Percentiles rank a stretch among this genome's conserved stretches.
phyloP scores from a whole-genome alignment of 257 asterid genomes.

The Ehretia macrophylla region DNA sequence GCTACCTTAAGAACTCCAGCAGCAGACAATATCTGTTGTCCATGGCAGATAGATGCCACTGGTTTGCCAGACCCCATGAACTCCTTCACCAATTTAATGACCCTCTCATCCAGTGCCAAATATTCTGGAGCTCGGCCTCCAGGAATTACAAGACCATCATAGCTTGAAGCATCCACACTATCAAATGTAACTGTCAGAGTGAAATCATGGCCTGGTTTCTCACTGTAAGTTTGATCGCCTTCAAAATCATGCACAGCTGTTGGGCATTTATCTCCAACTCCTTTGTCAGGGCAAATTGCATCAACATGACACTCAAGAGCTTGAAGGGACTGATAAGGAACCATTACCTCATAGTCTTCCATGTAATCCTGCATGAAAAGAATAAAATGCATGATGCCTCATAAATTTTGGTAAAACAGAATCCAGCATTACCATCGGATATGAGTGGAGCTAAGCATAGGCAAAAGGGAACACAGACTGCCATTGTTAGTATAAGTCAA shows the following conservation, averaged over 20 bases:
- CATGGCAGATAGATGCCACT: constrained; percentile 95
- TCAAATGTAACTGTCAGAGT: constrained; percentile 63
- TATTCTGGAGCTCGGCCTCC: constrained; percentile 99
- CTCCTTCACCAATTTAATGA: constrained; percentile 60
- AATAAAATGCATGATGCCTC: constrained; percentile 8
- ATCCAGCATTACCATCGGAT: constrained; percentile 1
- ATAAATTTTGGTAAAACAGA: constrained; percentile 1
- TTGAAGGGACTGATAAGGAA: constrained; percentile 86
- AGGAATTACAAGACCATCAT: constrained; percentile 90
- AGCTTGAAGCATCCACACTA: constrained; percentile 52
- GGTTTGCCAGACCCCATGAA: constrained; percentile 83
- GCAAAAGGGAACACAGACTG: neutral
- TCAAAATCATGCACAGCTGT: constrained; percentile 96
- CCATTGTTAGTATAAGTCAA: no score
- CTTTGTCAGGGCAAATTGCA: constrained; percentile 81
- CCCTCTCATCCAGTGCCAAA: constrained; percentile 66
- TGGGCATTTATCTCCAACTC: constrained; percentile 65
- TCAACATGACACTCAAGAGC: constrained; percentile 89
- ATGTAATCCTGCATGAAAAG: constrained; percentile 69
- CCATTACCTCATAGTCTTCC: constrained; percentile 96
- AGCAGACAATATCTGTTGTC: constrained; percentile 93
- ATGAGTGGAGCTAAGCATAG: neutral
- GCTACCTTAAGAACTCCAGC: constrained; percentile 90
- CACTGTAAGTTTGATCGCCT: constrained; percentile 97
- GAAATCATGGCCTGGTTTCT: constrained; percentile 93